phyloP scores from a whole-genome alignment of 176 grass and related monocot species.

The Cocos nucifera region DNA sequence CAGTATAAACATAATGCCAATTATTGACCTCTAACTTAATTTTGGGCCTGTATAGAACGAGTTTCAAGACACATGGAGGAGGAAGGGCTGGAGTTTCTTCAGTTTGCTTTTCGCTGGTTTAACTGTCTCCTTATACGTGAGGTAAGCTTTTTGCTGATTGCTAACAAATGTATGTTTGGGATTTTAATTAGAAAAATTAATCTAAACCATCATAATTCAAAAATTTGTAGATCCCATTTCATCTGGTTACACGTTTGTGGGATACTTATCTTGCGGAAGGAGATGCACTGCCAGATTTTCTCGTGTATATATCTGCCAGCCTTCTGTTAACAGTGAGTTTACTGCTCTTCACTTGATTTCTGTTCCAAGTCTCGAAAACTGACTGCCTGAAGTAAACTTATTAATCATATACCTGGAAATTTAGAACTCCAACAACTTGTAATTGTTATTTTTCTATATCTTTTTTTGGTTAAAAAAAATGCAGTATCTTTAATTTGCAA shows the following conservation, averaged over 20 bases:
- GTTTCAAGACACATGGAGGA: conserved; percentile 94
- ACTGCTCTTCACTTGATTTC: neutral
- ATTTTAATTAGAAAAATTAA: no score
- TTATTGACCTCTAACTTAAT: neutral
- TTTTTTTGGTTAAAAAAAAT: no score
- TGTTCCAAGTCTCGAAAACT: no score
- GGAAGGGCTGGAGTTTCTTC: conserved; percentile 95
- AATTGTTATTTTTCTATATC: no score
- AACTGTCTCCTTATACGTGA: conserved; percentile 96
- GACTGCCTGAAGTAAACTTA: no score
- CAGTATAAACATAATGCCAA: neutral
- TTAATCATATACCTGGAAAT: no score
- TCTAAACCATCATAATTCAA: no score
- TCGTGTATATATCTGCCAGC: conserved; percentile 93
- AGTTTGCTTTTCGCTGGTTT: conserved; percentile 98
- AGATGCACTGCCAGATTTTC: conserved; percentile 89
- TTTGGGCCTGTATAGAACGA: conserved; percentile 46
- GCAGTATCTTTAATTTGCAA: no score
- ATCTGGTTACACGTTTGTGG: conserved; percentile 84
- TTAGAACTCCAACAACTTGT: no score
- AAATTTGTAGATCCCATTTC: conserved; percentile 73
- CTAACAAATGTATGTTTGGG: no score
- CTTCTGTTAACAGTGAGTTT: conserved; percentile 88
- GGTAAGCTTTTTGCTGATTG: conserved; percentile 18
- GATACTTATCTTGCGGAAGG: conserved; percentile 98